phyloP scores from a whole-genome alignment of 805 yeast genomes.

The Tetrapisispora arboricola region DNA sequence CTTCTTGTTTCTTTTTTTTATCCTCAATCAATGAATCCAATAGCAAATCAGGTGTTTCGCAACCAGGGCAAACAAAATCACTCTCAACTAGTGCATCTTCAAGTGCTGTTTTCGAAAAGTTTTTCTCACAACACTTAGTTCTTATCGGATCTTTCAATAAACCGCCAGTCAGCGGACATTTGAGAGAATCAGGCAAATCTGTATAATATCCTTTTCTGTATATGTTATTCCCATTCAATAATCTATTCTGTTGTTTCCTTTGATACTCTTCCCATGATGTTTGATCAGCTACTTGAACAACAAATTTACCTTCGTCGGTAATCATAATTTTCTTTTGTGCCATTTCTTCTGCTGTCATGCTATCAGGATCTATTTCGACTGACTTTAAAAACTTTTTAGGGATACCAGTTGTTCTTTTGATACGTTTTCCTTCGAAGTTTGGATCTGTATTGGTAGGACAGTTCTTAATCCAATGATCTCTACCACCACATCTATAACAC shows the following conservation, averaged over 20 bases:
- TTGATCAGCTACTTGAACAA: slow-evolving; percentile 88
- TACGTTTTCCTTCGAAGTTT: slow-evolving; percentile 83
- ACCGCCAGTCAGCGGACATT: slow-evolving; percentile 62
- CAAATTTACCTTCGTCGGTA: slow-evolving; percentile 91
- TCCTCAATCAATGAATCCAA: slow-evolving; percentile 63
- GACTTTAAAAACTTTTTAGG: slow-evolving; percentile 87
- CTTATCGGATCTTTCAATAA: slow-evolving; percentile 61
- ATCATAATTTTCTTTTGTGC: slow-evolving; percentile 58
- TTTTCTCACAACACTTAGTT: slow-evolving; percentile 68
- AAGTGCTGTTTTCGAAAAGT: slow-evolving; percentile 50
- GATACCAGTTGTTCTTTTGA: slow-evolving; percentile 92
- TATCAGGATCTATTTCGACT: slow-evolving; percentile 39
- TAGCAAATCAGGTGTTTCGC: slow-evolving; percentile 61
- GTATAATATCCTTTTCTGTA: slow-evolving; percentile 36
- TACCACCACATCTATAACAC: slow-evolving; percentile 92
- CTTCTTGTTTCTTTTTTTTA: slow-evolving; percentile 44
- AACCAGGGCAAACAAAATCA: slow-evolving; percentile 87
- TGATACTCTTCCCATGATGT: slow-evolving; percentile 85
- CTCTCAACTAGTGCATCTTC: slow-evolving; percentile 62
- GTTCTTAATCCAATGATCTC: slow-evolving; percentile 91
- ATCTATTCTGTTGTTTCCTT: slow-evolving; percentile 38
- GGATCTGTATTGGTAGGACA: slow-evolving; percentile 95
- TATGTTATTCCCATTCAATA: slow-evolving; percentile 33
- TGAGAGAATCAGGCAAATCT: slow-evolving; percentile 44
- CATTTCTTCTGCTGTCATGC: slow-evolving; percentile 58